Conservation (phyloP, 2,329 filamentous ascomycete genomes). For the Thelonectria discophora region DNA sequence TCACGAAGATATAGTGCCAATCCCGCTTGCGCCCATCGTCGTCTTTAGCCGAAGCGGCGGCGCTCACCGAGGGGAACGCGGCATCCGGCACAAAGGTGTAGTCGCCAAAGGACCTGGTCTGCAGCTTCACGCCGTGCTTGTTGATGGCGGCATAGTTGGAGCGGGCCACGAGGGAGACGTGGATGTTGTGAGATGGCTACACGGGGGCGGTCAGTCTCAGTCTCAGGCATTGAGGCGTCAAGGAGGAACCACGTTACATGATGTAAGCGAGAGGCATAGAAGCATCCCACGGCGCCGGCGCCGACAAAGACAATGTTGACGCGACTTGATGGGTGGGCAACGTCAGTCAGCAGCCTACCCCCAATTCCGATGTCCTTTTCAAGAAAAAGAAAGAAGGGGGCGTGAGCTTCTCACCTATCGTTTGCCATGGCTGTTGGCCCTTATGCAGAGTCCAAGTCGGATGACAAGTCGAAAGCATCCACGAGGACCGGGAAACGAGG, state of each 20-base stretch:
- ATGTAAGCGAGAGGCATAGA: slow-evolving; percentile 75
- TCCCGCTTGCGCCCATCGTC: slow-evolving; percentile 34
- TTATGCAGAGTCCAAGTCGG: slow-evolving; percentile 11
- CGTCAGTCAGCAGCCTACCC: slow-evolving; percentile 18
- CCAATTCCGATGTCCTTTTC: background rate
- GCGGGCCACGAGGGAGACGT: slow-evolving; percentile 75
- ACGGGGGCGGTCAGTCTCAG: slow-evolving; percentile 25
- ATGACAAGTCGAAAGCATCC: slow-evolving; percentile 9
- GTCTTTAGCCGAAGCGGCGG: slow-evolving; percentile 52
- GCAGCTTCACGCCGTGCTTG: slow-evolving; percentile 67
- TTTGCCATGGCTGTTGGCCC: slow-evolving; percentile 15
- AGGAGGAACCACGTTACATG: slow-evolving; percentile 53
- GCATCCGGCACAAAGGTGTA: slow-evolving; percentile 70
- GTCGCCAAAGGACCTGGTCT: slow-evolving; percentile 72
- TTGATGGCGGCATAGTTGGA: slow-evolving; percentile 76
- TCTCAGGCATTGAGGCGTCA: slow-evolving; percentile 1
- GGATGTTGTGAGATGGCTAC: slow-evolving; percentile 60
- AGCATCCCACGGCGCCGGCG: slow-evolving; percentile 76
- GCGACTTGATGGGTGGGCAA: slow-evolving; percentile 29
- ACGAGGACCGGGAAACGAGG: slow-evolving; percentile 1
- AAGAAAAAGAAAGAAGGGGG: background rate
- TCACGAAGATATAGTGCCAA: slow-evolving; percentile 72
- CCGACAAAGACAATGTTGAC: slow-evolving; percentile 72
- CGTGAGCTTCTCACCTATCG: slow-evolving; percentile 12
- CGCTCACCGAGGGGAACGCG: slow-evolving; percentile 68